Conservation (phyloP, 2,329 filamentous ascomycete genomes). For the Elsinoe necatrix region DNA sequence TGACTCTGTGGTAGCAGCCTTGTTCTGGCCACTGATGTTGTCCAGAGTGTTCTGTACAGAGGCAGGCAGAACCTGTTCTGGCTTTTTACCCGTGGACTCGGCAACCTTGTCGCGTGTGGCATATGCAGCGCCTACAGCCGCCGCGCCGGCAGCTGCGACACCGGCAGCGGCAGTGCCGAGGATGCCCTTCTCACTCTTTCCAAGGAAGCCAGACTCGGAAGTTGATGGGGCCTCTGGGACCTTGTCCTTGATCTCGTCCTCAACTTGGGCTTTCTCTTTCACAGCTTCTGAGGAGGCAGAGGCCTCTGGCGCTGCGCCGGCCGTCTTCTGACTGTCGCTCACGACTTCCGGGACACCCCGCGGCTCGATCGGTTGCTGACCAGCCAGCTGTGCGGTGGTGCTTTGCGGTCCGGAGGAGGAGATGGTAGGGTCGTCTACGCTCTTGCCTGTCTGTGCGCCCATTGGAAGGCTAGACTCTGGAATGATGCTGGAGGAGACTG, state of each 20-base stretch:
- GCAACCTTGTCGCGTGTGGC: conserved; percentile 30
- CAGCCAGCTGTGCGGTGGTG: conserved; percentile 41
- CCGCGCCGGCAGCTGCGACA: conserved; percentile 35
- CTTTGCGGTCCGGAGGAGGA: conserved; percentile 37
- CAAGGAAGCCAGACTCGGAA: conserved; percentile 30
- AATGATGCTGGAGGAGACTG: conserved; percentile 53
- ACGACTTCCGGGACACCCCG: conserved; percentile 53
- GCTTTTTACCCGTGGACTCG: conserved; percentile 39
- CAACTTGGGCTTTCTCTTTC: conserved; percentile 60
- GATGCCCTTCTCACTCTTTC: conserved; percentile 23
- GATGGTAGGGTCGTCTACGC: conserved; percentile 33
- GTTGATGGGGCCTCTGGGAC: conserved; percentile 39
- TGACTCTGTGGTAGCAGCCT: background rate
- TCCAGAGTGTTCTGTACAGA: conserved; percentile 41
- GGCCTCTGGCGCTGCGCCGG: conserved; percentile 54
- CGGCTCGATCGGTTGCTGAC: conserved; percentile 38
- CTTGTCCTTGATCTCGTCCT: conserved; percentile 61
- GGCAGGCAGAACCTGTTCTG: conserved; percentile 26
- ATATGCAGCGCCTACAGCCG: conserved; percentile 32
- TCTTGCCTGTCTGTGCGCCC: conserved; percentile 33
- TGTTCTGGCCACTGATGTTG: conserved; percentile 22
- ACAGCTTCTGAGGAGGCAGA: conserved; percentile 58
- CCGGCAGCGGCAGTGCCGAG: conserved; percentile 34
- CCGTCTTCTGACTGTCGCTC: conserved; percentile 62
- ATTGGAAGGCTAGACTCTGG: conserved; percentile 77